Conservation (phyloP, 805 yeast species). For the Candida wancherniae region DNA sequence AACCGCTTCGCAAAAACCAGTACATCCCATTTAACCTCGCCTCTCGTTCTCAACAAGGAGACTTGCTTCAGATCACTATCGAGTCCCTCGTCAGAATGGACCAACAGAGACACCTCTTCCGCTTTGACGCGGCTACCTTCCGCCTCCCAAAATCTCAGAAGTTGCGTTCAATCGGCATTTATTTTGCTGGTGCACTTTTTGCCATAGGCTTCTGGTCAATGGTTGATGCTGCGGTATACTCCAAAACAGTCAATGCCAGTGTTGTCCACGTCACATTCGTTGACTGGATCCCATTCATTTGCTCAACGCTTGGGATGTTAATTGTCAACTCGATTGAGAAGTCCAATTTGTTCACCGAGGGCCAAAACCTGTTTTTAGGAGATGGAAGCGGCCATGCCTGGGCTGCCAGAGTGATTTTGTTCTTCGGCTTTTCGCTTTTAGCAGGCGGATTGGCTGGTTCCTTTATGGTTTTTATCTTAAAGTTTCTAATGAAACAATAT, state of each 20-base stretch:
- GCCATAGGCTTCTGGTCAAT: slow-evolving; percentile 88
- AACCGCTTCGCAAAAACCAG: no score
- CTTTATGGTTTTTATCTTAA: slow-evolving; percentile 78
- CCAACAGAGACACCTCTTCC: slow-evolving; percentile 51
- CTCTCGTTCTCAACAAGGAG: no score
- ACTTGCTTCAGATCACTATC: no score
- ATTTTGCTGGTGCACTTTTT: slow-evolving; percentile 69
- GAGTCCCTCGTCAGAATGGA: no score
- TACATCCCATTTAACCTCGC: no score
- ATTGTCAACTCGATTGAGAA: slow-evolving; percentile 73
- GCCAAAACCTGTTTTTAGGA: slow-evolving; percentile 38
- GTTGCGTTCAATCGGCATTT: slow-evolving; percentile 69
- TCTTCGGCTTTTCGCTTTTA: slow-evolving; percentile 85
- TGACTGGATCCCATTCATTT: slow-evolving; percentile 93
- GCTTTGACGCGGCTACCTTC: slow-evolving; percentile 50
- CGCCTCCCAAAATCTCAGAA: slow-evolving; percentile 67
- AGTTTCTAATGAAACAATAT: slow-evolving; percentile 74
- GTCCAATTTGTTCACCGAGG: slow-evolving; percentile 47
- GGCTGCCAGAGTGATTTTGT: slow-evolving; percentile 89
- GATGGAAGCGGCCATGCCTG: slow-evolving; percentile 59
- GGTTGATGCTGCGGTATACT: slow-evolving; percentile 83
- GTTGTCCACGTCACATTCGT: slow-evolving; percentile 82
- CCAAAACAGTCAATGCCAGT: slow-evolving; percentile 80
- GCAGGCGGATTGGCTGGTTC: slow-evolving; percentile 96
- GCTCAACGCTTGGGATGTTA: slow-evolving; percentile 86